Base-by-base conservation (phyloP, 2,329 filamentous ascomycete species). In the Fusarium zealandicum region DNA sequence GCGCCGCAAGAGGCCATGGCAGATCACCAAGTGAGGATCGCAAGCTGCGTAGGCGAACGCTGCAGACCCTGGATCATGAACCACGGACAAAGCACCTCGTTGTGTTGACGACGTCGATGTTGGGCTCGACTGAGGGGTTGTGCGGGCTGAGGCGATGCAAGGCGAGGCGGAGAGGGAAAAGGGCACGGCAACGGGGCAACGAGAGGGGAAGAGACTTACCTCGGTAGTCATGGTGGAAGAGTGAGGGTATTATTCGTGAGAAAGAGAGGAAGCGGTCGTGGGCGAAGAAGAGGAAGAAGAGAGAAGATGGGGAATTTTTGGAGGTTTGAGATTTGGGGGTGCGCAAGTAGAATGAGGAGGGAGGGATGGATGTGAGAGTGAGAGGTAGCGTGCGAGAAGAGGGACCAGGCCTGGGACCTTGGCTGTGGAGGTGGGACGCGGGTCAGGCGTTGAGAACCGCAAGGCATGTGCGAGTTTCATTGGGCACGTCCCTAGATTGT, bases 201-300 rank as follows among this genome's bases (percentile, higher is more conserved):
- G 38, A 54, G 37, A 53, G 32, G 46, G 46, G 54, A 18, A 46
- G 32, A 38, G 30, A 57, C 59, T 61, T 72, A 73, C 72, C 71
- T 73, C 72, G 59, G 69, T 72, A 51, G 72, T 57, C 72, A 73
- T 73, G 55, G 52, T 68, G 59, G 62, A 59, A 60, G 54, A 62
- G 52, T 57, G 55, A 58, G 45, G 63, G 54, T 59, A 55, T 62
- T 57, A 48, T 54, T 60, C 54, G 56, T 55, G 22, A 25, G 41
- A 51, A 54, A 54, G 47, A 61, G 50, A 51, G 58, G 57, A 59
- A 58, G 54, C 51, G 59, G 53, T 62, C 45, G 41, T 61, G 45
- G 59, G 64, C 51, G 49, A 51, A 65, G 36, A 42, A 52, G 38
- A 38, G 49, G 47, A 39, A 43, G 48, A 47, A 61, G 50, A 63